Evolutionary conservation across 768 basidiomycete species (phyloP).

Genomic region (Hortiboletus campestris): DNA sequence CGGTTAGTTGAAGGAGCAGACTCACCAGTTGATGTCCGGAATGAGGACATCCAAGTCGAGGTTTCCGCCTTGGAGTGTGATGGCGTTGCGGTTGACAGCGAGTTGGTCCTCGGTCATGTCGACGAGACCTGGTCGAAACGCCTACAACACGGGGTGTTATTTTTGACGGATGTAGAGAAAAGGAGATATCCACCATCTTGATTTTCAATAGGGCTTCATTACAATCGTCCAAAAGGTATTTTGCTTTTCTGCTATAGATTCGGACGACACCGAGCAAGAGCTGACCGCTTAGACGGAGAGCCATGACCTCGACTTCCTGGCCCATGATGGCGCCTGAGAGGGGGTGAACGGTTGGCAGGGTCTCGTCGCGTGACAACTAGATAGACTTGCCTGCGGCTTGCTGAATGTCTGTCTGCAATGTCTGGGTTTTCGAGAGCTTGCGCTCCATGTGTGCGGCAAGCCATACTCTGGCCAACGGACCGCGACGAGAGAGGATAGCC

Average conservation of each 20-base stretch:
- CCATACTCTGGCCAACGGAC: constrained; percentile 97
- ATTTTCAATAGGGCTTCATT: constrained; percentile 95
- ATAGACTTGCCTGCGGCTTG: constrained; percentile 72
- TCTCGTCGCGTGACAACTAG: background rate
- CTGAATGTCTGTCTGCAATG: constrained; percentile 91
- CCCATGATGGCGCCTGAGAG: constrained; percentile 84
- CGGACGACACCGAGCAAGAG: constrained; percentile 94
- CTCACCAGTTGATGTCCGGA: constrained; percentile 79
- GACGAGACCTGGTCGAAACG: constrained; percentile 92
- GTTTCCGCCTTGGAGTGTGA: constrained; percentile 77
- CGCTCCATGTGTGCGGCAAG: constrained; percentile 98
- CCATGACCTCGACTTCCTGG: constrained; percentile 90
- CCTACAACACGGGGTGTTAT: constrained; percentile 42
- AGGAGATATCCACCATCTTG: constrained; percentile 65
- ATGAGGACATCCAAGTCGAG: constrained; percentile 79
- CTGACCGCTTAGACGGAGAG: constrained; percentile 94
- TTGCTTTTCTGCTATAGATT: constrained; percentile 97
- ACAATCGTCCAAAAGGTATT: constrained; percentile 96
- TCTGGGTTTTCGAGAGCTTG: constrained; percentile 94
- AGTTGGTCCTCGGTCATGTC: constrained; percentile 97
- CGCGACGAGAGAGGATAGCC: constrained; percentile 88
- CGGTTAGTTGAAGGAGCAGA: background rate
- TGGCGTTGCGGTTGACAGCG: constrained; percentile 80
- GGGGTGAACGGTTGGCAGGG: background rate
- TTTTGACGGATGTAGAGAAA: background rate